phyloP scores from a whole-genome alignment of 2,329 filamentous ascomycete species.

The Exophiala xenobiotica region DNA sequence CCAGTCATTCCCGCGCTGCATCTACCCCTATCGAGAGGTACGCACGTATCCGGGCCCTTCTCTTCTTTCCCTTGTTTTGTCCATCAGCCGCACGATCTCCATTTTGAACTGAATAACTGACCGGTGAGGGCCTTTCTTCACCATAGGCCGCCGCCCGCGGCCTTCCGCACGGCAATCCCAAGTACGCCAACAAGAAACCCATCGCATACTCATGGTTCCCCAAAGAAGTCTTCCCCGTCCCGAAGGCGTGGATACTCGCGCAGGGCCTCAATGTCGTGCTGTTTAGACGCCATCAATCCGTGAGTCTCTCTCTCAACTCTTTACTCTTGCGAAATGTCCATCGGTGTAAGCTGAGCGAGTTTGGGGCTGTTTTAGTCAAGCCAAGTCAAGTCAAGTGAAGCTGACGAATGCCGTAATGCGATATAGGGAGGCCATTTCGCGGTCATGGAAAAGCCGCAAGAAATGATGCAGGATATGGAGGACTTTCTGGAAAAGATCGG shows the following conservation, averaged over 20 bases:
- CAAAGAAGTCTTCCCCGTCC: conserved; percentile 42
- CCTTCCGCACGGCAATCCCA: conserved; percentile 25
- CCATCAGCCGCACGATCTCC: too few relatives aligned
- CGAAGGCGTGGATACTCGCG: conserved; percentile 31
- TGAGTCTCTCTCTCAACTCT: not conserved
- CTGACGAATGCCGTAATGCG: too few relatives aligned
- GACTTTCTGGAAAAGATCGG: conserved; percentile 32
- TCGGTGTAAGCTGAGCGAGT: too few relatives aligned
- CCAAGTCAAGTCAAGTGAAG: too few relatives aligned
- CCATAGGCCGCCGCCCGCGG: too few relatives aligned
- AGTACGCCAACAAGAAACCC: conserved; percentile 43
- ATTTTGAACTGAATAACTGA: too few relatives aligned
- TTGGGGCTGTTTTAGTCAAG: too few relatives aligned
- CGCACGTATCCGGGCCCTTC: not conserved
- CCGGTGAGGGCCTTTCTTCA: too few relatives aligned
- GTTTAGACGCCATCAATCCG: conserved; percentile 8
- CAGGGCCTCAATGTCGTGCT: conserved; percentile 17
- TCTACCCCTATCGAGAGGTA: conserved; percentile 34
- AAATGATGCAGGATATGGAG: conserved; percentile 46
- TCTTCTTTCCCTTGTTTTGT: not conserved
- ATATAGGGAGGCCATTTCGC: conserved; percentile 55
- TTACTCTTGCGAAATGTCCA: too few relatives aligned
- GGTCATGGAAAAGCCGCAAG: conserved; percentile 42
- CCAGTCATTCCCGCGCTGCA: conserved; percentile 36
- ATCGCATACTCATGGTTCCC: conserved; percentile 49